phyloP scores from a whole-genome alignment of 176 grass and related monocot species.

The Aegilops bicornis region DNA sequence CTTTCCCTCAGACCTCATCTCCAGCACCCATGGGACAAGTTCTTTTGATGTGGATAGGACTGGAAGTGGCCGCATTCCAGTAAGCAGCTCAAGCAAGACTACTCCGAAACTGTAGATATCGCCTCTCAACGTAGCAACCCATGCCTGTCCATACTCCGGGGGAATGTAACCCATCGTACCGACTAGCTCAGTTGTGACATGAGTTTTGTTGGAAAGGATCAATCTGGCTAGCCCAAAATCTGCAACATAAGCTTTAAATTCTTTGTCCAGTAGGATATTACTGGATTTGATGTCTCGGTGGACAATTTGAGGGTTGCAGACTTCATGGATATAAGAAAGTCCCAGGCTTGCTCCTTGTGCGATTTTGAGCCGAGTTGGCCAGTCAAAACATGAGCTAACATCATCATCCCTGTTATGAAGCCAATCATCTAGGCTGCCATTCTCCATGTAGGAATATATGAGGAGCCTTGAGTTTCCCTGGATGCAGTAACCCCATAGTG shows the following conservation, averaged over 20 bases:
- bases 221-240: slow-evolving; percentile 82
- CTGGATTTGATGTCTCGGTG: slow-evolving; percentile 82
- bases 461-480: slow-evolving; percentile 34
- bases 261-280: slow-evolving; percentile 71
- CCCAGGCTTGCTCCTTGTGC: slow-evolving; percentile 44
- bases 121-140: slow-evolving; percentile 62
- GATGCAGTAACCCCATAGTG: slow-evolving; percentile 48
- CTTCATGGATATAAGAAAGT: slow-evolving; percentile 57
- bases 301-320: slow-evolving; percentile 58
- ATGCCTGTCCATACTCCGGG: slow-evolving; percentile 68
- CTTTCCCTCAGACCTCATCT: slow-evolving; percentile 30
- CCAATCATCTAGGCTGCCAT: background rate
- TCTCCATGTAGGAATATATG: background rate
- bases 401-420: slow-evolving; percentile 1
- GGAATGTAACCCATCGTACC: slow-evolving; percentile 86
- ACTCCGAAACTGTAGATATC: slow-evolving; percentile 77
- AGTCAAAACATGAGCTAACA: slow-evolving; percentile 41
- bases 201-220: slow-evolving; percentile 56
- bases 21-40: slow-evolving; percentile 48
- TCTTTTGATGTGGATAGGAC: slow-evolving; percentile 43
- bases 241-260: slow-evolving; percentile 66
- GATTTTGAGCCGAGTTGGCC: slow-evolving; percentile 44
- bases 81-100: slow-evolving; percentile 64
- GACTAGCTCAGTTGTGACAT: slow-evolving; percentile 75
- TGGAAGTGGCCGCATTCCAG: slow-evolving; percentile 46